Percentiles rank a stretch among this genome's conserved stretches.
Evolutionary conservation across 305 asterid genomes (phyloP).

Genomic region (Fraxinus nigra): DNA sequence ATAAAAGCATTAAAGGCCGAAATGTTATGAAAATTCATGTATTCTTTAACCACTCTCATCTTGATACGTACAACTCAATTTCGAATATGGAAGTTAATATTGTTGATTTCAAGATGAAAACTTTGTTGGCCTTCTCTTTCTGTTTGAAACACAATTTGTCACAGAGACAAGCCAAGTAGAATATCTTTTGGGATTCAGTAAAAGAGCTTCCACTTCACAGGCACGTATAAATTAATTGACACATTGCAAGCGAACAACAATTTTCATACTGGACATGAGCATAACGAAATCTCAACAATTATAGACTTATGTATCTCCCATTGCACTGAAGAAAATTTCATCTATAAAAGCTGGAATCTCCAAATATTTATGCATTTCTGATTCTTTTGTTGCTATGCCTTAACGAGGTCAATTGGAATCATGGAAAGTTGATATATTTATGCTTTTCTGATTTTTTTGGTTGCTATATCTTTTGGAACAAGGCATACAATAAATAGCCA

Average conservation of each 20-base stretch:
- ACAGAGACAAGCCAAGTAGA: background rate
- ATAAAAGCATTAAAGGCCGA: background rate
- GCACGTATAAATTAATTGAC: background rate
- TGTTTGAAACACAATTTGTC: background rate
- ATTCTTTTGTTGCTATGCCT: background rate
- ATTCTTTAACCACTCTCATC: background rate
- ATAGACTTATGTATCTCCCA: background rate
- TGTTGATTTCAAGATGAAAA: background rate
- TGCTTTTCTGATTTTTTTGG: background rate
- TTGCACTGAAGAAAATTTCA: background rate
- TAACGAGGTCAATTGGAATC: background rate
- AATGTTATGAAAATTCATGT: background rate
- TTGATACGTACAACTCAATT: background rate
- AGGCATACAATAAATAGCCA: background rate
- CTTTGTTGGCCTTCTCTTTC: background rate
- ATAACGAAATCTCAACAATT: background rate
- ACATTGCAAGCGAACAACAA: slow-evolving; percentile 6
- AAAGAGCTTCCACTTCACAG: background rate
- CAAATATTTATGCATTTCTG: background rate
- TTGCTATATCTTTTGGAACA: background rate
- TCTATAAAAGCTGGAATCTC: background rate
- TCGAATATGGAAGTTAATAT: background rate
- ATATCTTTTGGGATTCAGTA: background rate
- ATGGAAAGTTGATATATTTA: background rate
- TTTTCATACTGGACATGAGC: background rate